These are phyloP conservation scores for Setaria viridis DNA, from an alignment of 202 grass and related monocot species.

Conservation along the genomic window DNA sequence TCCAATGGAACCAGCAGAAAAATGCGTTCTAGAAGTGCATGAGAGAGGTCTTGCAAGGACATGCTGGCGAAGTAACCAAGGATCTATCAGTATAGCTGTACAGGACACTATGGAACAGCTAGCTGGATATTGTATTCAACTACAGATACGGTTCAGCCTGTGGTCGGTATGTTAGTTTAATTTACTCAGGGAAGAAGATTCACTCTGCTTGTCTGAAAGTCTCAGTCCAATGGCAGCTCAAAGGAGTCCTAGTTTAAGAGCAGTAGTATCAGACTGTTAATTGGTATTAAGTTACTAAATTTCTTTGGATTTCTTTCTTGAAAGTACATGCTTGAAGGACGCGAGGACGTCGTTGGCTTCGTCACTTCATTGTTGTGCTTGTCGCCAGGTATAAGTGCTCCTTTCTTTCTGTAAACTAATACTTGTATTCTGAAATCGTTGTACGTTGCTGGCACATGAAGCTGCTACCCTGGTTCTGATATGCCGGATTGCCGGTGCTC, in stretches of 20 bases:
- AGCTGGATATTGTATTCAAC: constrained; percentile 25
- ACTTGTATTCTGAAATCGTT: constrained; percentile 6
- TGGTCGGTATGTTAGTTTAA: background rate
- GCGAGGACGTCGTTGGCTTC: background rate
- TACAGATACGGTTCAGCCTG: constrained; percentile 10
- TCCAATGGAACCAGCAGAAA: constrained; percentile 5
- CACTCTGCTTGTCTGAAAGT: constrained; percentile 29
- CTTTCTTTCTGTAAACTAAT: constrained; percentile 5
- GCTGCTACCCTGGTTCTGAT: constrained; percentile 18
- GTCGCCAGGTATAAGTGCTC: background rate
- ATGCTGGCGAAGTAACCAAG: constrained; percentile 38
- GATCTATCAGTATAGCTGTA: constrained; percentile 22
- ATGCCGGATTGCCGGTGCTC: background rate
- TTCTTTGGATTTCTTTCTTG: constrained; percentile 28
- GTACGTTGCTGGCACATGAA: background rate
- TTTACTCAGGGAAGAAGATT: constrained; percentile 33
- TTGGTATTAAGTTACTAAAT: background rate
- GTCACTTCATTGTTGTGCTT: constrained; percentile 13
- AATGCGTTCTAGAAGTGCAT: constrained; percentile 42
- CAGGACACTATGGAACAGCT: constrained; percentile 40
- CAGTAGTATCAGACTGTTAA: constrained; percentile 32
- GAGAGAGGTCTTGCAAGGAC: background rate
- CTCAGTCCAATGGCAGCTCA: constrained; percentile 20
- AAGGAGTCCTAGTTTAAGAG: constrained; percentile 43
- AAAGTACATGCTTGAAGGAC: constrained; percentile 12